Conservation (phyloP, 2,329 filamentous ascomycete species). For the Arthrobotrys musiformis region DNA sequence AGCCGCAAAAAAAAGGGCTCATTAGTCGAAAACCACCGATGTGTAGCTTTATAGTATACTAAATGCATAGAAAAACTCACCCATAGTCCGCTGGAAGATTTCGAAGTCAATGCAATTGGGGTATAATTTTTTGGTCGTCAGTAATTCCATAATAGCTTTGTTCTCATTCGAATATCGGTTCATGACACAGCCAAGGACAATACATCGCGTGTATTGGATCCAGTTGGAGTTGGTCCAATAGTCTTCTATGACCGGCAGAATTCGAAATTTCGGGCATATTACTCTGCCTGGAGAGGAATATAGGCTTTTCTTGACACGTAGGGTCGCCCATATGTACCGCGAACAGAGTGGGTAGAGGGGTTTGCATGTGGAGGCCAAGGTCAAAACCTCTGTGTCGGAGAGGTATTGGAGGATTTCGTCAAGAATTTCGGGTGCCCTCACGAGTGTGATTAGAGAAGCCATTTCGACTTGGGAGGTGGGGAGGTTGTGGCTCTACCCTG, state of each 20-base stretch:
- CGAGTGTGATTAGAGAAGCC: not conserved
- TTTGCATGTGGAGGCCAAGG: not conserved
- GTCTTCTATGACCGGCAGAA: not conserved
- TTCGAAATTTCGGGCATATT: not conserved
- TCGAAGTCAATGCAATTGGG: not conserved
- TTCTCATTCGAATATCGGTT: not conserved
- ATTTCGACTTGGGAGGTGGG: not conserved
- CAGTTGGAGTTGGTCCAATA: not conserved
- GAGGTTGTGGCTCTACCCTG: not conserved
- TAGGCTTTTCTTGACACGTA: not conserved
- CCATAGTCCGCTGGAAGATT: not conserved
- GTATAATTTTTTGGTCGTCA: not conserved
- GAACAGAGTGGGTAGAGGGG: not conserved
- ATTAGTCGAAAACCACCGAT: not conserved
- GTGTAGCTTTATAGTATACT: not conserved
- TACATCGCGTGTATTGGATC: constrained; percentile 5
- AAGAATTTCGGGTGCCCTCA: not conserved
- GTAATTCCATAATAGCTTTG: not conserved
- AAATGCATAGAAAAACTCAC: not conserved
- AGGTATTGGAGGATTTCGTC: not conserved
- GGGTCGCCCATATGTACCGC: not conserved
- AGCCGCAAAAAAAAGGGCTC: not conserved
- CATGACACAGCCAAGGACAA: not conserved
- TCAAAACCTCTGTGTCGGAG: not conserved
- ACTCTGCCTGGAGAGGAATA: not conserved